Evolutionary conservation across 1,284 basidiomycete species (phyloP), one percentile per base, ranked within the genome.

Genomic region (Stygiomarasmius scandens): DNA sequence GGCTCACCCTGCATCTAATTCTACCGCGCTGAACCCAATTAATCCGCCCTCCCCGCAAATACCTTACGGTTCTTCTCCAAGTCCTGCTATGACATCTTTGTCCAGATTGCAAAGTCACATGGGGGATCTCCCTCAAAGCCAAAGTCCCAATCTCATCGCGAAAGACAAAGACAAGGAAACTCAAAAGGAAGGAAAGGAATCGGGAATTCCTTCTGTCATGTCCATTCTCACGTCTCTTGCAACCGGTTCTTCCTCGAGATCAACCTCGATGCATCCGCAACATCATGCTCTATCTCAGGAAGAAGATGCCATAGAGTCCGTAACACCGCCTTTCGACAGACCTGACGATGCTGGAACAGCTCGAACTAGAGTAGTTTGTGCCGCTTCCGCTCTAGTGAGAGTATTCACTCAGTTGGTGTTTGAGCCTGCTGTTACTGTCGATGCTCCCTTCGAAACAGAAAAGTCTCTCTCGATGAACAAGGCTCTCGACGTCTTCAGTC

Each of bases 321-420:
- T 19, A 9, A 43, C 32, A 8, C 8, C 23, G 12, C 49, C 2
- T 41, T 49, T 23, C 4, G 44, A 49, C 44, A 46, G 16, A 24
- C n/a, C 32, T 9, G 29, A 45, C 2, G 22, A 23, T 34, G 32
- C 25, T 19, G 14, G 14, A n/a, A 5, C 16, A 41, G 6, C 55
- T 16, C 47, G 52, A 47, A 29, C 50, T 11, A 27, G 48, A 16
- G 48, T 49, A 11, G 79, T 88, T 2, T 78, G 81, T 3, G 87
- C 90, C 3, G 79, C 86, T 27, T 79, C 82, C 10, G 83, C 87
- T 0, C 76, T 93, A 4, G 77, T 90, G 27, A 75, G 81, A 14
- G 77, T 87, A 47, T 93, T 93, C 69, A 78, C 80, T 61, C 85
- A 89, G 66, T 76, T 92, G 34, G 73, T 83, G 2, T 91, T 92